phyloP scores from a whole-genome alignment of 805 yeast genomes.

The Wickerhamiella dianesei region DNA sequence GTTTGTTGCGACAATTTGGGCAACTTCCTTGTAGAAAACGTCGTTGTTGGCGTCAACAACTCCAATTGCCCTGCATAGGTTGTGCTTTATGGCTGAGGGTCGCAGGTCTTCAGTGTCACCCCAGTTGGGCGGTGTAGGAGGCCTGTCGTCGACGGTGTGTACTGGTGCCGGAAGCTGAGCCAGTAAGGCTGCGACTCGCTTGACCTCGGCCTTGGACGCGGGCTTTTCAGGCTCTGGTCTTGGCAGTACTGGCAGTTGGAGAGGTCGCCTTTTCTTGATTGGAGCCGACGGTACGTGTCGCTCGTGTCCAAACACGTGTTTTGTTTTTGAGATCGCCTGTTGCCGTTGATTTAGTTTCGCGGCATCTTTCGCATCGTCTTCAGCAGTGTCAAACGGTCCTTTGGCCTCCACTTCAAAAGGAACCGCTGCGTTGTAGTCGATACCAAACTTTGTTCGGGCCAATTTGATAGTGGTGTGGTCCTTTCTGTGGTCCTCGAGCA shows the following conservation, averaged over 20 bases:
- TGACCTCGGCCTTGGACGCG: background rate
- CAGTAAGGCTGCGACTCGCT: background rate
- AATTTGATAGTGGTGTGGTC: constrained; percentile 28
- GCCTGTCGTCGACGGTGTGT: background rate
- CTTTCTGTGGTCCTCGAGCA: constrained; percentile 49
- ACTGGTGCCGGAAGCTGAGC: background rate
- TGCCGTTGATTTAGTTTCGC: background rate
- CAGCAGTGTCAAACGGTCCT: background rate
- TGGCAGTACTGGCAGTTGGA: no score
- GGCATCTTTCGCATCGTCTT: background rate
- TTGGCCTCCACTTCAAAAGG: constrained; percentile 41
- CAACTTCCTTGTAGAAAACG: no score
- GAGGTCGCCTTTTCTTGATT: no score
- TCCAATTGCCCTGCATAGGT: background rate
- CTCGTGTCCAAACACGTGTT: background rate
- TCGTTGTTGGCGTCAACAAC: background rate
- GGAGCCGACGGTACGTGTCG: no score
- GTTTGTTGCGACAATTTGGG: no score
- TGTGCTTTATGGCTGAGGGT: background rate
- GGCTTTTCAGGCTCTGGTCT: background rate
- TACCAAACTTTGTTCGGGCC: constrained; percentile 43
- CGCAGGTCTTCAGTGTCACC: background rate
- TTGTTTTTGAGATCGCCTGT: background rate
- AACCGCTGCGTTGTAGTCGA: constrained; percentile 74
- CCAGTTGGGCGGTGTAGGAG: background rate